Conservation (phyloP, 2,329 filamentous ascomycete genomes). For the Aspergillus nomiae region DNA sequence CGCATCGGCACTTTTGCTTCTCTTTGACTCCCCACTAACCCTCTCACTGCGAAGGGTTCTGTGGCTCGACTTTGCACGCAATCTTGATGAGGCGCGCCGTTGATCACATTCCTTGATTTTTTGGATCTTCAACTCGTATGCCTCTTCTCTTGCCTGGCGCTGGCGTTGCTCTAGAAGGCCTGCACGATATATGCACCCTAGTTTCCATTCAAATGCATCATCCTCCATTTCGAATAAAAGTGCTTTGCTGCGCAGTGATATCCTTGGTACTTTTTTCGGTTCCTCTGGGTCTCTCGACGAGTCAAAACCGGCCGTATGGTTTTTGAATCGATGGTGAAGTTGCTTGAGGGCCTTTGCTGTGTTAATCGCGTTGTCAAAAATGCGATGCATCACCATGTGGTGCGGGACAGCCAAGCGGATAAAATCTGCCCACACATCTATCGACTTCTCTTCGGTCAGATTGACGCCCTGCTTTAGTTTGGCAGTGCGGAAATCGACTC, state of each 20-base stretch:
- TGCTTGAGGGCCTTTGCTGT: slow-evolving; percentile 84
- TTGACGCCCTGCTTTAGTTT: slow-evolving; percentile 67
- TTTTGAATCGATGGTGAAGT: slow-evolving; percentile 89
- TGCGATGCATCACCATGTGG: slow-evolving; percentile 82
- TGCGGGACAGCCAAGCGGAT: slow-evolving; percentile 87
- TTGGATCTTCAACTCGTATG: slow-evolving; percentile 83
- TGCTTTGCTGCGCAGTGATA: slow-evolving; percentile 79
- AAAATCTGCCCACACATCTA: slow-evolving; percentile 83
- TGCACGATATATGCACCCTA: slow-evolving; percentile 89
- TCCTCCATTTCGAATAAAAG: slow-evolving; percentile 93
- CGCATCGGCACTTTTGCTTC: slow-evolving; percentile 62
- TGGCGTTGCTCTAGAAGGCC: slow-evolving; percentile 89
- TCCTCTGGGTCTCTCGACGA: slow-evolving; percentile 81
- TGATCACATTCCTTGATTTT: slow-evolving; percentile 72
- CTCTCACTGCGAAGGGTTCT: slow-evolving; percentile 45
- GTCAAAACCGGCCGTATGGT: slow-evolving; percentile 84
- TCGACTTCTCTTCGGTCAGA: slow-evolving; percentile 72
- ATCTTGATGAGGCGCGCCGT: slow-evolving; percentile 52
- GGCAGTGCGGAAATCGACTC: slow-evolving; percentile 77
- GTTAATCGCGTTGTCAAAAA: slow-evolving; percentile 93
- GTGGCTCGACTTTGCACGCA: slow-evolving; percentile 56
- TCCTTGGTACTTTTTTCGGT: slow-evolving; percentile 81
- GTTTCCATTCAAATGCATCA: slow-evolving; percentile 95
- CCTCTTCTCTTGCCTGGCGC: slow-evolving; percentile 83
- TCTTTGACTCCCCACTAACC: slow-evolving; percentile 40